phyloP scores from a whole-genome alignment of 441 rosid genomes.

The Aquilaria agallochum region DNA sequence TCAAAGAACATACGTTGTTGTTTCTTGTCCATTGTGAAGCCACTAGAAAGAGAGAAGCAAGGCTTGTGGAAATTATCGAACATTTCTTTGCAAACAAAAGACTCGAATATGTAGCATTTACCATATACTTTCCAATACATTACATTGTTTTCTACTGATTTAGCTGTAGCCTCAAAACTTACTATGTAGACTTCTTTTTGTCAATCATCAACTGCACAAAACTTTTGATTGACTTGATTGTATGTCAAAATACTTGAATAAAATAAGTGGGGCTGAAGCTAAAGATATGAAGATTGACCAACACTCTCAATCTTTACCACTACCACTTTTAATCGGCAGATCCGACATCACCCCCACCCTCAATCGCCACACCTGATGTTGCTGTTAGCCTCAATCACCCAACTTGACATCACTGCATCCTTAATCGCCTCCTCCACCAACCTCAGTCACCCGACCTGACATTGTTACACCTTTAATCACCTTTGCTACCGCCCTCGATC shows the following conservation, averaged over 20 bases:
- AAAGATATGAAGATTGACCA: slow-evolving; percentile 40
- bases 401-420: too few relatives aligned
- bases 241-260: slow-evolving; percentile 35
- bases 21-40: slow-evolving; percentile 24
- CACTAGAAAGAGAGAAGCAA: slow-evolving; percentile 33
- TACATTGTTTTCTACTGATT: slow-evolving; percentile 42
- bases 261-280: slow-evolving; percentile 49
- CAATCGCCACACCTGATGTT: too few relatives aligned
- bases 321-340: too few relatives aligned
- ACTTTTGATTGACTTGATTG: slow-evolving; percentile 59
- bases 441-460: too few relatives aligned
- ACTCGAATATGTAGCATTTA: slow-evolving; percentile 70
- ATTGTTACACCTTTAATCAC: too few relatives aligned
- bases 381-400: too few relatives aligned
- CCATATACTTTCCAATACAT: slow-evolving; percentile 52
- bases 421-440: too few relatives aligned
- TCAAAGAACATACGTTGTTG: slow-evolving; percentile 39
- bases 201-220: slow-evolving; percentile 57
- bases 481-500: too few relatives aligned
- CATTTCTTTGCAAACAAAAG: slow-evolving; percentile 64
- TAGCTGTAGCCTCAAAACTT: slow-evolving; percentile 69
- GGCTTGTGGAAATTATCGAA: slow-evolving; percentile 65
- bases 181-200: slow-evolving; percentile 54
- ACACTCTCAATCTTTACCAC: background rate
- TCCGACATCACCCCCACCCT: too few relatives aligned